Base-by-base conservation (phyloP, 1,139 yeast genomes). In the Suzukiozyma palmioleophila region DNA sequence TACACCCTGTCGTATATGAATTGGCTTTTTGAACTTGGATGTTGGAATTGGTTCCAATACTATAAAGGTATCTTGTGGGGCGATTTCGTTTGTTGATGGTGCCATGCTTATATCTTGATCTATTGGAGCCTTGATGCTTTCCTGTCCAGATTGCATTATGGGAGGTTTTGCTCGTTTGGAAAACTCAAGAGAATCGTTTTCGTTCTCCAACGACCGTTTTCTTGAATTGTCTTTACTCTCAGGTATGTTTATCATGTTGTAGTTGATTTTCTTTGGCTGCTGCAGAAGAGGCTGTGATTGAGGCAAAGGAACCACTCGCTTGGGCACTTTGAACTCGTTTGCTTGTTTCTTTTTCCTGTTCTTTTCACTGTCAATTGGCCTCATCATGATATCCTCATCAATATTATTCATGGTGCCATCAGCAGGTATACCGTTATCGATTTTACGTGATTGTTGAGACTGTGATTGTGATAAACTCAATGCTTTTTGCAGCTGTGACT, bases 401-500 rank as follows among this genome's bases (percentile, higher is more conserved):
- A 67, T 65, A 48, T 67, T 69, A 43, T 69, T 67, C 53, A 67
- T 57, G 8, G 72, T 63, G 3, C 58, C 47, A 21, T 64, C 66
- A 2, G 66, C 58, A n/a, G 65, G 63, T 14, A 66, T 53, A 6
- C 73, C 74, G 46, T 69, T 73, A 45, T 79, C 84, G 9, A 75
- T 56, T 42, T 77, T 64, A 37, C 81, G 72, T 40, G 64, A 56
- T 46, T 81, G 87, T 53, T 81, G 86, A 0, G 85, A 79, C 49
- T 81, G 81, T 14, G 85, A 79, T 54, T 84, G 89, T 3, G 88
- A 81, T 41, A 84, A 60, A 44, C 88, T 80, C 3, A 80, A 66
- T 36, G 74, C 78, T 37, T 56, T 64, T 35, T 60, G 63, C 42
- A 54, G 56, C 31, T 60, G 60, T 2, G 63, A 50, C 26, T 51